Evolutionary conservation across 2,329 filamentous ascomycete species (phyloP), one percentile per base, ranked within the genome.

Genomic region (Verticillium klebahnii): DNA sequence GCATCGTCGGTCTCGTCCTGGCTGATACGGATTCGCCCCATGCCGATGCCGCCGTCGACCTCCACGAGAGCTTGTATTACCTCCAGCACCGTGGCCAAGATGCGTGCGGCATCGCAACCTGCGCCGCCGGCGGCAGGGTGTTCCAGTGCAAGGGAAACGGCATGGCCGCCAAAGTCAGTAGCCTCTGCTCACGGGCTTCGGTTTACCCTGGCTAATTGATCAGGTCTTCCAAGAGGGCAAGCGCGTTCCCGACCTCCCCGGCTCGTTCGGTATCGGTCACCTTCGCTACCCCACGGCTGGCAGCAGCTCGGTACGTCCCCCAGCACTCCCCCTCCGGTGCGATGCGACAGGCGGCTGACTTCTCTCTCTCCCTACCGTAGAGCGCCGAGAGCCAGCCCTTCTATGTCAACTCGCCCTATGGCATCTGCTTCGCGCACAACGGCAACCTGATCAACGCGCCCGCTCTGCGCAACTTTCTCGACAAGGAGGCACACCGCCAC

Each of bases 101-200:
- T 88, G 93, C 92, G 58, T 90, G 88, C 60, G 93, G 93, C 66
- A 94, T 97, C 68, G 87, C 92, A 80, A 69, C 92, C 82, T 82
- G 89, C 84, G 29, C 68, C 83, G 80, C 29, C 29, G 91, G 91
- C 40, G 93, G 93, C 64, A 85, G 92, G 55, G 89, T 97, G 67
- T 94, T 89, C 73, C 92, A 96, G 74, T 90, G 90, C 80, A 97
- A 97, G 78, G 92, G 92, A 67, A 92, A 93, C 72, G 93, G 92
- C 61, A 89, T 96, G 84, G 93, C 90, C 56, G 85, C 88, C 63
- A 90, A 89, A 73, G 92, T 96, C 29, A 29, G 29, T 29, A 29
- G 29, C 29, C 29, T 29, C 29, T 29, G 4, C 29, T 29, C 5
- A 6, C 29, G 5, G 29, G 29, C 29, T 6, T 6, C 5, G 29